phyloP scores from a whole-genome alignment of 148 eudicot species.

The Rhododendron henanense region DNA sequence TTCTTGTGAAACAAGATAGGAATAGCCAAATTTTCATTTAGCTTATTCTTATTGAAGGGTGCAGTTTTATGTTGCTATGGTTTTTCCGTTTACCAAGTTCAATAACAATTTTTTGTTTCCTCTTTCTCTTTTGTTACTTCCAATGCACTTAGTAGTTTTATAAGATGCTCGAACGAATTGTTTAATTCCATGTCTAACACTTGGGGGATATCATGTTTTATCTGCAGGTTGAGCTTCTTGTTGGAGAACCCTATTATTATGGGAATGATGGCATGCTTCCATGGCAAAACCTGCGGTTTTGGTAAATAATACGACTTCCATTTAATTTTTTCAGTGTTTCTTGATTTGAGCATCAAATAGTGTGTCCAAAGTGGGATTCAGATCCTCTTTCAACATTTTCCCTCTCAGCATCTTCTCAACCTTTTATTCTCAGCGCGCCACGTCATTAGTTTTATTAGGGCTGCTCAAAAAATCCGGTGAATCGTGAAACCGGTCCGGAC shows the following conservation, averaged over 20 bases:
- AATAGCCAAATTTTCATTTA: too few species aligned
- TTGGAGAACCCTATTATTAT: slow-evolving; percentile 85
- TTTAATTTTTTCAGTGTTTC: background rate
- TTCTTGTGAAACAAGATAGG: too few species aligned
- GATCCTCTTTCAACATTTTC: background rate
- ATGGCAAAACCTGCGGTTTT: slow-evolving; percentile 86
- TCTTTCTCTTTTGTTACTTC: background rate
- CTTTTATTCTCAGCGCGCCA: background rate
- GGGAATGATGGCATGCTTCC: slow-evolving; percentile 75
- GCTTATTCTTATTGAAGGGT: too few species aligned
- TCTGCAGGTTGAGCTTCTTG: slow-evolving; percentile 66
- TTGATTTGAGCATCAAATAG: slow-evolving; percentile 1
- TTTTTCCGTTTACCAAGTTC: background rate
- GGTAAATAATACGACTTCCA: slow-evolving; percentile 34
- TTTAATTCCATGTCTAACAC: background rate
- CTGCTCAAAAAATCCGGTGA: too few species aligned
- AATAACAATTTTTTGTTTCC: background rate
- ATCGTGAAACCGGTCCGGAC: too few species aligned
- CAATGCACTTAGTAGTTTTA: background rate
- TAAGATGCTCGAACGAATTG: background rate
- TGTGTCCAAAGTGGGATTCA: background rate
- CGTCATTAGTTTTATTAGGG: background rate
- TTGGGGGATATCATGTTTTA: background rate
- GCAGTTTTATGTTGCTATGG: too few species aligned
- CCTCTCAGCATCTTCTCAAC: background rate